Evolutionary conservation across 306 rosid genomes (phyloP).

Genomic region (Lathyrus oleraceus): DNA sequence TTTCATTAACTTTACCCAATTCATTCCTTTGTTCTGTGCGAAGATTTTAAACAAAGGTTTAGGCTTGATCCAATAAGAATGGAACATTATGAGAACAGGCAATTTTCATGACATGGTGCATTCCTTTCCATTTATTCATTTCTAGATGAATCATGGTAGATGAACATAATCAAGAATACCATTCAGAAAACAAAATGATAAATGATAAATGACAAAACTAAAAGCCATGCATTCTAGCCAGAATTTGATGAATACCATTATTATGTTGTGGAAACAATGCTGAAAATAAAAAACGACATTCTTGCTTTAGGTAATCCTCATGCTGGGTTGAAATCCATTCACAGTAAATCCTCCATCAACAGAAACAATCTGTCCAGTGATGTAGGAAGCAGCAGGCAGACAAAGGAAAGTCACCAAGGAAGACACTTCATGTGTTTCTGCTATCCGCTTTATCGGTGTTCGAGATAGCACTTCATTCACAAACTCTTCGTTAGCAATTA

Average conservation of each 20-base stretch:
- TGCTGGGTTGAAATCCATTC: constrained; percentile 57
- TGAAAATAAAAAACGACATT: background rate
- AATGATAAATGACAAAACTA: background rate
- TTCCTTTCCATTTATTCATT: background rate
- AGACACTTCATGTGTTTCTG: constrained; percentile 77
- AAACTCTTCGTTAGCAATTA: constrained; percentile 50
- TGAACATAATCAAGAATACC: background rate
- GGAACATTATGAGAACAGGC: too few relatives aligned
- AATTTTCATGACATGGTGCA: background rate
- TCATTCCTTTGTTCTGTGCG: too few relatives aligned
- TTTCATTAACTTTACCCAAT: too few relatives aligned
- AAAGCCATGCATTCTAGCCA: background rate
- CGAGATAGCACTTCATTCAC: constrained; percentile 45
- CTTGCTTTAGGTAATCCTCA: constrained; percentile 36
- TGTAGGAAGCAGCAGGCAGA: constrained; percentile 85
- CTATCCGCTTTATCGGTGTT: constrained; percentile 67
- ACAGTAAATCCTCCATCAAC: constrained; percentile 82
- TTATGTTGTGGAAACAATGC: background rate
- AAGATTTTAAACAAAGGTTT: too few relatives aligned
- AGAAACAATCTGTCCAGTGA: constrained; percentile 70
- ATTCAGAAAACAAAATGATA: background rate
- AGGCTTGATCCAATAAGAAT: too few relatives aligned
- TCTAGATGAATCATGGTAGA: background rate
- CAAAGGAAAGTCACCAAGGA: constrained; percentile 84
- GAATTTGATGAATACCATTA: background rate